Base-by-base conservation (phyloP, 108 stramenopile species). In the Mayamaea pseudoterrestris region DNA sequence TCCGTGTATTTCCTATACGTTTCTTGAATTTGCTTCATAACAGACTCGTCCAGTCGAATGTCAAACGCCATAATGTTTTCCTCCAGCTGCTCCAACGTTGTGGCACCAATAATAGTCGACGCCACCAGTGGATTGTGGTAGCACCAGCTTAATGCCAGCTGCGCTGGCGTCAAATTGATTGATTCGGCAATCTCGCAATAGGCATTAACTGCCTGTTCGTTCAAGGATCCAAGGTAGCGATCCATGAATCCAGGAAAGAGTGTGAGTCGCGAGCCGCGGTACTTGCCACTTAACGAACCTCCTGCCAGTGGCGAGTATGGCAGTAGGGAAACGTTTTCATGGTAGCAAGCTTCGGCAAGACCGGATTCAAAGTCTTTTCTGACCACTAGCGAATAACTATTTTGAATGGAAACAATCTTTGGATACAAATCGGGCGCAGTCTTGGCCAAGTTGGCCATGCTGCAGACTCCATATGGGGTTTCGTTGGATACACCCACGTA, bases 31-130 rank as follows among this genome's bases (percentile, higher is more conserved):
- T 76, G 59, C 3, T 60, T 55, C 26, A 70, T 27, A 4, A 49
- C 63, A n/a, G 66, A 78, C 17, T 77, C 73, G 41, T 65, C 57
- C 45, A 82, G 55, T 11, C 49, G 41, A 27, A 75, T 60, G 63
- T 77, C 76, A 58, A 69, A 66, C 4, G 65, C 61, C 24, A 65
- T 54, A 16, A 60, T 24, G 49, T 89, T 71, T 64, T 93, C 84
- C 11, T 83, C 44, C 13, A 97, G 49, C 50, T 97, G 96, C 2
- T 60, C 48, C 39, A 87, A 56, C 2, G 73, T 70, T 0, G 94
- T 97, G 5, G 93, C 94, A 26, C 94, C 94, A 56, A 97, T 81
- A 42, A 97, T 87, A 1, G 90, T 83, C 0, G 87, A 85, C 5
- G 73, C 65, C 20, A 93, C 92, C 45, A 82, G 74, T 34, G 74